Conservation (phyloP, 257 asterid genomes). For the Euphrasia confusa region DNA sequence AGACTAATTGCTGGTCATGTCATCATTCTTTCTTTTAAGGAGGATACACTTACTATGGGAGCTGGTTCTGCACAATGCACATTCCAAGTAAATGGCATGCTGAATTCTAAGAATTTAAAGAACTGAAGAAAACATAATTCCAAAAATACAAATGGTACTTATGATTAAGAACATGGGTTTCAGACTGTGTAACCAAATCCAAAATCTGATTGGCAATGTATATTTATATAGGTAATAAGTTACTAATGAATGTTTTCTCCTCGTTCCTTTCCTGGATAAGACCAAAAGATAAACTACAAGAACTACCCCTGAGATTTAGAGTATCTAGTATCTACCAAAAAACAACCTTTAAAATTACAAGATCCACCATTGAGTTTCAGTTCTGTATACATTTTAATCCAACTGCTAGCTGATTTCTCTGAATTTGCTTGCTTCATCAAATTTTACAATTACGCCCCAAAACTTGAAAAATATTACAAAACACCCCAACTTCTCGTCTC, state of each 20-base stretch:
- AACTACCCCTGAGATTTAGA: background rate
- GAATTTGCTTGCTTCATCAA: too few relatives aligned
- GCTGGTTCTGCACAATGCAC: too few relatives aligned
- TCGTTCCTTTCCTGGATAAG: too few relatives aligned
- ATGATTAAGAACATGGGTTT: background rate
- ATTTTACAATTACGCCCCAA: too few relatives aligned
- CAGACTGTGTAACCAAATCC: background rate
- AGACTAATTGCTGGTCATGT: slow-evolving; percentile 10
- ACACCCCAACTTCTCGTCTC: too few relatives aligned
- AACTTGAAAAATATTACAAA: too few relatives aligned
- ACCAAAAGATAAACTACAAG: background rate
- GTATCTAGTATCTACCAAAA: background rate
- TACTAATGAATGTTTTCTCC: background rate
- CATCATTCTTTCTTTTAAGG: background rate
- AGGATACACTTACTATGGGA: slow-evolving; percentile 2
- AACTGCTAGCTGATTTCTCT: too few relatives aligned
- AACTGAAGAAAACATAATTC: background rate
- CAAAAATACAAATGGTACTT: slow-evolving; percentile 4
- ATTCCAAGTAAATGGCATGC: slow-evolving; percentile 5
- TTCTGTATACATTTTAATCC: too few relatives aligned
- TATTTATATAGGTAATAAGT: too few relatives aligned
- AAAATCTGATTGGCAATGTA: too few relatives aligned
- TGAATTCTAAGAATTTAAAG: background rate
- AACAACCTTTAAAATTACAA: background rate
- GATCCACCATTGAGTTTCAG: background rate